Percentiles rank a stretch among this genome's conserved stretches.
Evolutionary conservation across 139 green algal species (phyloP).

Genomic region (Eudorina sp.): DNA sequence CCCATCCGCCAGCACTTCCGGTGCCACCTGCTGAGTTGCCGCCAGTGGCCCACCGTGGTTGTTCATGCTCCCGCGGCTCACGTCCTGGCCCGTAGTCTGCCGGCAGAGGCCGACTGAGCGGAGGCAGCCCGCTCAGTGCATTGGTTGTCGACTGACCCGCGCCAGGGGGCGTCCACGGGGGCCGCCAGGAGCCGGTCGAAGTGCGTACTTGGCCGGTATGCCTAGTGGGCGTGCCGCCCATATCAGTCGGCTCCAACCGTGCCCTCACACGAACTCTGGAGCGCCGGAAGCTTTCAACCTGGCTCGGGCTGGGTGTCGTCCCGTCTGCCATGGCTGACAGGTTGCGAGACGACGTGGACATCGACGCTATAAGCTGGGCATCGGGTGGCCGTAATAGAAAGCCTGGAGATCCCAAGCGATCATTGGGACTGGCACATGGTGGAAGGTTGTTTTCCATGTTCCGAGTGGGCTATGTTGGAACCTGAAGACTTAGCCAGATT

Average conservation of each 20-base stretch:
- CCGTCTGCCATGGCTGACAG: background rate
- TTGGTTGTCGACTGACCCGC: background rate
- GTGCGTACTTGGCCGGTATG: background rate
- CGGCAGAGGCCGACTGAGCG: background rate
- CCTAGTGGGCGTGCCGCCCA: background rate
- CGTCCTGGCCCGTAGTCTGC: background rate
- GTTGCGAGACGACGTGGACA: background rate
- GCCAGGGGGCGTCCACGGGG: background rate
- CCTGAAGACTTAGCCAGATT: too few relatives aligned
- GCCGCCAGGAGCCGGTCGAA: background rate
- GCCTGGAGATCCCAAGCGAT: background rate
- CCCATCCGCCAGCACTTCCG: background rate
- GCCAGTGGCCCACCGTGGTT: background rate
- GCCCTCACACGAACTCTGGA: background rate
- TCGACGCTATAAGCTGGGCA: background rate
- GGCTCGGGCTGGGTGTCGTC: background rate
- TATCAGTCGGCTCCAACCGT: background rate
- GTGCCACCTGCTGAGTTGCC: background rate
- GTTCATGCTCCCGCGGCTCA: background rate
- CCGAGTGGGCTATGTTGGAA: too few relatives aligned
- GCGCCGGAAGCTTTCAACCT: background rate
- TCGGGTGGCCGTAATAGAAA: conserved; percentile 5
- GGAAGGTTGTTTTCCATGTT: background rate
- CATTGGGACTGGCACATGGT: background rate
- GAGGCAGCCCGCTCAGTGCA: background rate